Percentiles rank a stretch among this genome's conserved stretches.
Conservation (phyloP, 1,284 basidiomycete species). For the Porodaedalea pini region DNA sequence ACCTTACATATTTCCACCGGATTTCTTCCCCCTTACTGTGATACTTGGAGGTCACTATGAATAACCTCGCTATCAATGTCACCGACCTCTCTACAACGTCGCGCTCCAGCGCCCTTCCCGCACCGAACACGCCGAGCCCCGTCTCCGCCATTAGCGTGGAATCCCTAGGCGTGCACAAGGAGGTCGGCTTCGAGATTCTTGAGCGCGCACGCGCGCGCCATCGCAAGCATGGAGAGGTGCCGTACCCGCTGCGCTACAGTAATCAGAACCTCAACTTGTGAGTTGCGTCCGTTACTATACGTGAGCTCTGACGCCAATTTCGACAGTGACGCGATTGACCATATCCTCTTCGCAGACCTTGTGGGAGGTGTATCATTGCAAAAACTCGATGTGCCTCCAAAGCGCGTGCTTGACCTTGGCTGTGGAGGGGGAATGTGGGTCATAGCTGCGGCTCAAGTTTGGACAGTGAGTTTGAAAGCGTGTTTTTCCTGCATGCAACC, state of each 20-base stretch:
- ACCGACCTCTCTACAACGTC: conserved; percentile 16
- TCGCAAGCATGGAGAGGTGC: conserved; percentile 44
- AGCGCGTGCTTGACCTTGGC: conserved; percentile 65
- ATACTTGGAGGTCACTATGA: conserved; percentile 25
- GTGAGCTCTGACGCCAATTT: not conserved
- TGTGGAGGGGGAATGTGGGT: conserved; percentile 79
- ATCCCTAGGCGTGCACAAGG: conserved; percentile 34
- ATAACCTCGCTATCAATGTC: conserved; percentile 24
- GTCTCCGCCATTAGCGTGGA: conserved; percentile 9
- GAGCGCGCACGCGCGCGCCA: conserved; percentile 36
- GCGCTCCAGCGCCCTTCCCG: conserved; percentile 9
- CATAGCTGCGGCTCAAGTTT: conserved; percentile 59
- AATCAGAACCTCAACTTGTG: conserved; percentile 52
- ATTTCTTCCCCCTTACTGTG: not conserved
- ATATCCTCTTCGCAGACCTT: conserved; percentile 54
- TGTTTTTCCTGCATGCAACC: conserved; percentile 14
- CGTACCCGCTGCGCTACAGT: conserved; percentile 52
- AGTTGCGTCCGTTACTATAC: conserved; percentile 27
- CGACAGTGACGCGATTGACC: conserved; percentile 64
- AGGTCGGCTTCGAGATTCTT: conserved; percentile 44
- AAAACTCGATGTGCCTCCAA: conserved; percentile 48
- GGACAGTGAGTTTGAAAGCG: conserved; percentile 49
- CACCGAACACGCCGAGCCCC: conserved; percentile 13
- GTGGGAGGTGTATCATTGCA: conserved; percentile 49
- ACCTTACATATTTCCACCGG: not conserved